phyloP scores from a whole-genome alignment of 1,284 basidiomycete genomes.

The Ganoderma boninense region DNA sequence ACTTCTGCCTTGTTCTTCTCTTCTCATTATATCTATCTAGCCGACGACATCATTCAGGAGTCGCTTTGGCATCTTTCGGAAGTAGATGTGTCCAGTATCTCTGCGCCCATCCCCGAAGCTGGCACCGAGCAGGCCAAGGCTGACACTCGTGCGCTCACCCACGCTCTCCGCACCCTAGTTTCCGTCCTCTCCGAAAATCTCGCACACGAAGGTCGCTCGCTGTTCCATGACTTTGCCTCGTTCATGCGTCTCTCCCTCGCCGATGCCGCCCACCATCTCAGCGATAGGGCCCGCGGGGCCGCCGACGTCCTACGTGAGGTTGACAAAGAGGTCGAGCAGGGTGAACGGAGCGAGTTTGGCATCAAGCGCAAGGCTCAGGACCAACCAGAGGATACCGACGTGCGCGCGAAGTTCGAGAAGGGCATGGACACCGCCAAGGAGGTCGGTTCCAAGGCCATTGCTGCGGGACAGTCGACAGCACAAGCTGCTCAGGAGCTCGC shows the following conservation, averaged over 20 bases:
- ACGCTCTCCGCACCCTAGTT: slow-evolving; percentile 57
- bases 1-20: neutral
- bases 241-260: slow-evolving; percentile 68
- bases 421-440: slow-evolving; percentile 70
- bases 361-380: slow-evolving; percentile 57
- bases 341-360: slow-evolving; percentile 63
- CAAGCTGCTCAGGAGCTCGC: slow-evolving; percentile 52
- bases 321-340: slow-evolving; percentile 64
- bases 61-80: slow-evolving; percentile 68
- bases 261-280: slow-evolving; percentile 65
- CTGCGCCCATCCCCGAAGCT: slow-evolving; percentile 41
- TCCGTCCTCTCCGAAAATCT: slow-evolving; percentile 60
- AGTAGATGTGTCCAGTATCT: slow-evolving; percentile 53
- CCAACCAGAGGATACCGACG: slow-evolving; percentile 48
- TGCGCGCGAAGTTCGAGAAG: slow-evolving; percentile 63
- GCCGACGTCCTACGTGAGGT: slow-evolving; percentile 60
- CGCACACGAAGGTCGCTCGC: slow-evolving; percentile 57
- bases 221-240: slow-evolving; percentile 69
- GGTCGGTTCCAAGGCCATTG: slow-evolving; percentile 63
- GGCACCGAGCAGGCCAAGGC: slow-evolving; percentile 53
- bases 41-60: slow-evolving; percentile 67
- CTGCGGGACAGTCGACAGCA: slow-evolving; percentile 53
- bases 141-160: slow-evolving; percentile 58
- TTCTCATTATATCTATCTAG: slow-evolving; percentile 43
- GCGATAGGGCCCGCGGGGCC: slow-evolving; percentile 55